phyloP scores from a whole-genome alignment of 176 grass and related monocot species.

The Lolium perenne region DNA sequence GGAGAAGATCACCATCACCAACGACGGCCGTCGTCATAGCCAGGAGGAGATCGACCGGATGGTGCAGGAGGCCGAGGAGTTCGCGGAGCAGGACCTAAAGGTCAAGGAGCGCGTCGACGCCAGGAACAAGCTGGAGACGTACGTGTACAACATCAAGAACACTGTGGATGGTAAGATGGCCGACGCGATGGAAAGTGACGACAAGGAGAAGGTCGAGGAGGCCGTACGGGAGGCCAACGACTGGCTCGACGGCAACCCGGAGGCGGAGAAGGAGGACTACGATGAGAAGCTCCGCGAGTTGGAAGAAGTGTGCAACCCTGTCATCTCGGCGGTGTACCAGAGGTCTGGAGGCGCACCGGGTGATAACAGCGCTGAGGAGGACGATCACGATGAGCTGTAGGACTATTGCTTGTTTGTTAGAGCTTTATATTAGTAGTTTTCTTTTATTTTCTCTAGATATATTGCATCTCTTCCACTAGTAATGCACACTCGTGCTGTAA shows the following conservation, averaged over 20 bases:
- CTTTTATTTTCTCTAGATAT: neutral
- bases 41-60: conserved; percentile 19
- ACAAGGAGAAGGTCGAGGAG: conserved; percentile 11
- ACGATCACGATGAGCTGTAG: neutral
- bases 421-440: neutral
- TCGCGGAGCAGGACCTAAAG: neutral
- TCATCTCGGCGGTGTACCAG: conserved; percentile 6
- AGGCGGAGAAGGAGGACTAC: neutral
- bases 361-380: neutral
- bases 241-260: neutral
- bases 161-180: conserved; percentile 12
- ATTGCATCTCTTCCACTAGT: neutral
- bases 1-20: conserved; percentile 26
- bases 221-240: conserved; percentile 1
- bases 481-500: too few species aligned
- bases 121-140: conserved; percentile 10
- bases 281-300: conserved; percentile 50
- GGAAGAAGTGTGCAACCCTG: conserved; percentile 45
- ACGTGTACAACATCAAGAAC: conserved; percentile 10
- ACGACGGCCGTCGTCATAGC: conserved; percentile 1
- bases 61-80: conserved; percentile 18
- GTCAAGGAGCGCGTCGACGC: neutral
- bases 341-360: neutral
- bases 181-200: neutral
- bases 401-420: neutral